These are phyloP conservation scores for Candolleomyces eurysporus DNA, from an alignment of 768 basidiomycete species.

Conservation along the genomic window DNA sequence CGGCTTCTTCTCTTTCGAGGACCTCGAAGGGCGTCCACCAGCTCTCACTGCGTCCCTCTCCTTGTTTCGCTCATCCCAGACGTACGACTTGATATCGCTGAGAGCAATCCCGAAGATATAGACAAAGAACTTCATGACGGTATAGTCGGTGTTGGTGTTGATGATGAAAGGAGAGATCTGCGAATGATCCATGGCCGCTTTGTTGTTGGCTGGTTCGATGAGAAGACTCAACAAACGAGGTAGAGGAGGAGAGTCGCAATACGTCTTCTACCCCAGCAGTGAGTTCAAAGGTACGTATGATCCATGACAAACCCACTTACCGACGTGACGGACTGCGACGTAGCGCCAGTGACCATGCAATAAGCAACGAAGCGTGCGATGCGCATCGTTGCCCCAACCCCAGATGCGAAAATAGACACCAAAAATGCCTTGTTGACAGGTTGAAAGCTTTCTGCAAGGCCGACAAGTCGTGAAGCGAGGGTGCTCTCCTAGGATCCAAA, in stretches of 20 bases:
- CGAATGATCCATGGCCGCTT: conserved; percentile 29
- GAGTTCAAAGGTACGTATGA: conserved; percentile 8
- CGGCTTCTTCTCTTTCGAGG: conserved; percentile 25
- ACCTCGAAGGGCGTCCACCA: conserved; percentile 13
- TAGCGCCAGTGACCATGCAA: conserved; percentile 37
- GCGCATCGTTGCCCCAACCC: conserved; percentile 46
- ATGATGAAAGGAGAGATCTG: conserved; percentile 47
- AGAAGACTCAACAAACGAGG: conserved; percentile 34
- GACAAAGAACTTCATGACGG: conserved; percentile 53
- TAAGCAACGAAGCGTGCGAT: conserved; percentile 62
- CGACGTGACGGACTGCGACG: conserved; percentile 9
- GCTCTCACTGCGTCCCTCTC: conserved; percentile 8
- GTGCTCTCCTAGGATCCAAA: conserved; percentile 39
- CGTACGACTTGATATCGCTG: conserved; percentile 57
- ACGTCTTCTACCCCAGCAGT: conserved; percentile 32
- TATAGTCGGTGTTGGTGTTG: conserved; percentile 57
- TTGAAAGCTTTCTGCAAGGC: conserved; percentile 36
- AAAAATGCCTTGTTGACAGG: conserved; percentile 51
- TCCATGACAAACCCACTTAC: conserved; percentile 17
- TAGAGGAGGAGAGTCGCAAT: conserved; percentile 49
- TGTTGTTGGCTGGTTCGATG: conserved; percentile 33
- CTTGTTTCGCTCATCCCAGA: conserved; percentile 41
- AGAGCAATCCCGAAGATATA: conserved; percentile 59
- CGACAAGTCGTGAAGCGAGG: conserved; percentile 45
- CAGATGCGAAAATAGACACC: conserved; percentile 49